Percentiles rank a stretch among this genome's conserved stretches.
These are phyloP conservation scores for Hygrophorus pudorinus DNA, from an alignment of 768 basidiomycete species.

Conservation along the genomic window DNA sequence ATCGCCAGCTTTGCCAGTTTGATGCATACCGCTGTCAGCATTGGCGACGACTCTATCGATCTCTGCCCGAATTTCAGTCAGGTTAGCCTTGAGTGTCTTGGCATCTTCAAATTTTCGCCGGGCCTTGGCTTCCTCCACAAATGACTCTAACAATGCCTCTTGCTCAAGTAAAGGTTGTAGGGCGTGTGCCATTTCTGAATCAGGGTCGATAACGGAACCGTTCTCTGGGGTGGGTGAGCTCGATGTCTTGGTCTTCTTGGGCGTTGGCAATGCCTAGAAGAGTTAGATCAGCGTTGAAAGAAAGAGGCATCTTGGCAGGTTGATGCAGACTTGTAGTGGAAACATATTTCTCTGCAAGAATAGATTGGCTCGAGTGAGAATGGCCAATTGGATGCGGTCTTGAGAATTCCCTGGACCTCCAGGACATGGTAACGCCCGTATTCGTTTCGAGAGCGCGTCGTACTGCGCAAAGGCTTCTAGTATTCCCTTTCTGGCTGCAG, in stretches of 20 bases:
- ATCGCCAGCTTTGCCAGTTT: background rate
- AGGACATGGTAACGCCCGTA: slow-evolving; percentile 60
- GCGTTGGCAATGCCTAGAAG: slow-evolving; percentile 41
- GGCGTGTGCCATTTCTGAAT: slow-evolving; percentile 58
- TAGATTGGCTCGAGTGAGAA: slow-evolving; percentile 61
- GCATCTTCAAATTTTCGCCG: slow-evolving; percentile 95
- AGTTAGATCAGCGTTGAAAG: background rate
- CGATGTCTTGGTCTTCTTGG: slow-evolving; percentile 19
- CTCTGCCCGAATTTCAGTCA: slow-evolving; percentile 77
- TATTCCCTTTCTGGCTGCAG: slow-evolving; percentile 66
- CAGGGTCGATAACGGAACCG: slow-evolving; percentile 39
- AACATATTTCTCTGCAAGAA: slow-evolving; percentile 92
- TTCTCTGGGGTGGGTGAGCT: slow-evolving; percentile 7
- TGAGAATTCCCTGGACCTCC: slow-evolving; percentile 61
- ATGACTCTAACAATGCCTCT: slow-evolving; percentile 83
- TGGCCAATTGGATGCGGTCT: slow-evolving; percentile 75
- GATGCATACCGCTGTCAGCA: slow-evolving; percentile 3
- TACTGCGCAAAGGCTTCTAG: slow-evolving; percentile 83
- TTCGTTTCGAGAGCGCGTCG: slow-evolving; percentile 79
- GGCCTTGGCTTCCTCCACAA: slow-evolving; percentile 82
- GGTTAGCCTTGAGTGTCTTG: slow-evolving; percentile 67
- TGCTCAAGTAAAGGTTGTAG: slow-evolving; percentile 91
- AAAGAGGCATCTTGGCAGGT: background rate
- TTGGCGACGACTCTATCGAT: slow-evolving; percentile 56
- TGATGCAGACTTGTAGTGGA: slow-evolving; percentile 53